Base-by-base conservation (phyloP, 169 alveolate species). In the Plasmodium cynomolgi region DNA sequence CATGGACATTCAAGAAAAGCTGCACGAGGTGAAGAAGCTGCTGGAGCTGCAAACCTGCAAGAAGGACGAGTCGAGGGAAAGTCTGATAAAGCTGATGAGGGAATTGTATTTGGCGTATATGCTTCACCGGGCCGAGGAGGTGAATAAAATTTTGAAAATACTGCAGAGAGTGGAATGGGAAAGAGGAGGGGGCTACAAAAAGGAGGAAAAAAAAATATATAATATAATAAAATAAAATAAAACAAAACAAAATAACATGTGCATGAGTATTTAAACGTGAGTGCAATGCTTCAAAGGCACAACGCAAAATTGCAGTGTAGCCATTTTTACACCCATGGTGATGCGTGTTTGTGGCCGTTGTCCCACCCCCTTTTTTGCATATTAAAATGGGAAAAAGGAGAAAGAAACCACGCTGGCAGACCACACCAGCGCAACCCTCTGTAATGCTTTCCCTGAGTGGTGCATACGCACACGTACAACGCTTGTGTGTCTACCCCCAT, bases 51-150 rank as follows among this genome's bases (percentile, higher is more conserved):
- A 88, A 80, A 88, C 90, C 26, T 80, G 41, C 50, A 62, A 47
- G 41, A 88, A 88, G n/a, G 83, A 73, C 44, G 90, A 88, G 33
- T n/a, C 94, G 26, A 88, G 90, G 81, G 94, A 88, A 88, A 74
- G 81, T 39, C 80, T 84, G 26, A 47, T 84, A 50, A 84, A 74
- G 71, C 62, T 84, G 31, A 47, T 84, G 62, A 84, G 93, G 50
- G 84, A 73, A 29, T 20, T 84, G 15, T 84, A 84, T 74, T 50
- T 84, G 79, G 41, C 81, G 1, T 84, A 23, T 33, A 84, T 84
- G 85, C 79, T 75, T 34, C 47, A 74, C 81, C 33, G 23, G 44
- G 29, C 74, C 6, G 93, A 74, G 3, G 80, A 84, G 56, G 33
- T 33, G 47, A 75, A 47, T 26, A 84, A 84, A 41, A 11, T 39